Percentiles rank a stretch among this genome's conserved stretches.
phyloP scores from a whole-genome alignment of 495 filamentous ascomycete species.

The Amphirosellinia nigrospora region DNA sequence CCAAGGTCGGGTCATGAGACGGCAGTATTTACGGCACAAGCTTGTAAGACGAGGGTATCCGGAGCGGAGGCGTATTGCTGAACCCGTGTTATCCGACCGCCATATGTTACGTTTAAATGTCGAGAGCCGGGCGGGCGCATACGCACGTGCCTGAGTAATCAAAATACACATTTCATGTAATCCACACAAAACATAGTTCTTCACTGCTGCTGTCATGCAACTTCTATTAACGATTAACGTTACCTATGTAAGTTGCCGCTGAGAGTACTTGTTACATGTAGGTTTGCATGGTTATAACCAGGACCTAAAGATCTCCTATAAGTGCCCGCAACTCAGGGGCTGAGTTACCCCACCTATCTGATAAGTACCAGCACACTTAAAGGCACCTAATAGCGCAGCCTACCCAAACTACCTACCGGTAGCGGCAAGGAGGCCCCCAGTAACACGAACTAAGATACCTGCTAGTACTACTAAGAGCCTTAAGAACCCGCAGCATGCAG shows the following conservation, averaged over 20 bases:
- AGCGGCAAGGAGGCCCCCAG: neutral
- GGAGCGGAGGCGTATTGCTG: neutral
- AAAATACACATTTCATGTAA: neutral
- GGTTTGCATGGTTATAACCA: neutral
- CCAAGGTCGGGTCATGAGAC: no score
- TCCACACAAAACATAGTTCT: neutral
- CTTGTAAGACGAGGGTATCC: neutral
- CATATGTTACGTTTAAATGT: neutral
- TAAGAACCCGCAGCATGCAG: neutral
- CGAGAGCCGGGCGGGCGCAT: no score
- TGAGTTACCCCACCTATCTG: neutral
- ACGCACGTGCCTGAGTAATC: neutral
- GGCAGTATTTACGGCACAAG: no score
- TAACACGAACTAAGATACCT: neutral
- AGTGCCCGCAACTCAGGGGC: slow-evolving; percentile 8
- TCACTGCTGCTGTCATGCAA: neutral
- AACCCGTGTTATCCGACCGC: slow-evolving; percentile 5
- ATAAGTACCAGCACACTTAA: neutral
- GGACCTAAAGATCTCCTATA: neutral
- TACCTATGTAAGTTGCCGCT: no score
- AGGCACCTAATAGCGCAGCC: neutral
- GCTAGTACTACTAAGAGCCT: neutral
- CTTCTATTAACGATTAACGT: no score
- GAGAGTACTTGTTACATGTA: no score
- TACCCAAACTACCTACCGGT: neutral